Evolutionary conservation across 441 rosid genomes (phyloP).

Genomic region (Croton setiger): DNA sequence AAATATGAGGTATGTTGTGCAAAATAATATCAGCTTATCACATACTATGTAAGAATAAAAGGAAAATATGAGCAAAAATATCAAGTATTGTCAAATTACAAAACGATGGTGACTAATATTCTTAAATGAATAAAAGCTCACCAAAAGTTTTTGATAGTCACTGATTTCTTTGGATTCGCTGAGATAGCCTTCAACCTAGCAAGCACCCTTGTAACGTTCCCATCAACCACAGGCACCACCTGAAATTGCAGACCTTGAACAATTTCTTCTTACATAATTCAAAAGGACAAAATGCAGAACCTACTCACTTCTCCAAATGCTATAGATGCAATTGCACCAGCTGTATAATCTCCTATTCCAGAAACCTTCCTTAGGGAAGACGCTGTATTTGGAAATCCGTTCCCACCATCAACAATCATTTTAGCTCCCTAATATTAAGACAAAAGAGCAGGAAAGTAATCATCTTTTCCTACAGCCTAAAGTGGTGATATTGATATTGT

Average conservation of each 20-base stretch:
- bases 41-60: background rate
- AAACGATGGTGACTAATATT: background rate
- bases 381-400: conserved; percentile 58
- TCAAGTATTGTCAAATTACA: background rate
- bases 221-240: conserved; percentile 92
- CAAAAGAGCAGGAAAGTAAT: conserved; percentile 13
- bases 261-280: background rate
- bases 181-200: conserved; percentile 70
- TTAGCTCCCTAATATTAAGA: conserved; percentile 64
- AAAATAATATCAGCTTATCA: background rate
- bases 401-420: conserved; percentile 60
- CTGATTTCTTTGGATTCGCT: conserved; percentile 72
- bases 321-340: conserved; percentile 95
- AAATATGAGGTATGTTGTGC: background rate
- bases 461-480: background rate
- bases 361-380: conserved; percentile 64
- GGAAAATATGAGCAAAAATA: background rate
- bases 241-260: conserved; percentile 31
- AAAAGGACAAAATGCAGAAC: conserved; percentile 20
- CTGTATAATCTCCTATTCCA: conserved; percentile 92
- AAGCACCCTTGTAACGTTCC: conserved; percentile 85
- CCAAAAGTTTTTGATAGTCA: conserved; percentile 64
- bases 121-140: conserved; percentile 27
- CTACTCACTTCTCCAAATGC: conserved; percentile 66
- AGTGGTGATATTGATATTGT: background rate